phyloP scores from a whole-genome alignment of 202 grass and related monocot genomes.

The Zoysia matrella region DNA sequence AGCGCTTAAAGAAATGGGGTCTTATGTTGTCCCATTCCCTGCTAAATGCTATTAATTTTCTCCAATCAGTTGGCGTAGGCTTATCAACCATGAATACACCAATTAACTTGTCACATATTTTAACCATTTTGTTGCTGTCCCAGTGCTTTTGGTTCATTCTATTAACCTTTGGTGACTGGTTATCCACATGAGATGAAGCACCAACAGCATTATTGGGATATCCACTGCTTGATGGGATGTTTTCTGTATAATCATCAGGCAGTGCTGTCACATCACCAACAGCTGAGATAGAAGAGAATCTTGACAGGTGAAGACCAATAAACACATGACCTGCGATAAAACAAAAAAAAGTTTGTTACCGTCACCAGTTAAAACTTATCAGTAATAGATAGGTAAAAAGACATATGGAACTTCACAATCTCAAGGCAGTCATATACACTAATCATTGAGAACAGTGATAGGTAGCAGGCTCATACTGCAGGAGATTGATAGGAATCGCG shows the following conservation, averaged over 20 bases:
- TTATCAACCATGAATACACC: conserved; percentile 92
- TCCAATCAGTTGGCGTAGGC: conserved; percentile 79
- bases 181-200: conserved; percentile 36
- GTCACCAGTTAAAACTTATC: not conserved
- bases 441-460: not conserved
- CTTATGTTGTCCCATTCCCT: conserved; percentile 78
- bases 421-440: not conserved
- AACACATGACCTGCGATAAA: conserved; percentile 45
- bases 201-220: conserved; percentile 20
- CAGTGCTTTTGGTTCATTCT: conserved; percentile 35
- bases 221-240: conserved; percentile 45
- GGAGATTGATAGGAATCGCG: not conserved
- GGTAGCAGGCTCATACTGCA: not conserved
- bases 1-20: conserved; percentile 76
- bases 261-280: conserved; percentile 45
- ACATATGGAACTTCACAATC: not conserved
- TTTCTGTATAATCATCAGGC: conserved; percentile 47
- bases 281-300: conserved; percentile 50
- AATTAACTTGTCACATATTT: conserved; percentile 84
- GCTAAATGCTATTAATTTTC: conserved; percentile 87
- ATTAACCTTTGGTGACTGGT: conserved; percentile 1
- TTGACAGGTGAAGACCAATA: conserved; percentile 24
- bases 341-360: conserved; percentile 21
- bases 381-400: not conserved
- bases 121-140: conserved; percentile 62